Evolutionary conservation across 331 rosid species (phyloP).

Genomic region (Erythrophleum ivorense): DNA sequence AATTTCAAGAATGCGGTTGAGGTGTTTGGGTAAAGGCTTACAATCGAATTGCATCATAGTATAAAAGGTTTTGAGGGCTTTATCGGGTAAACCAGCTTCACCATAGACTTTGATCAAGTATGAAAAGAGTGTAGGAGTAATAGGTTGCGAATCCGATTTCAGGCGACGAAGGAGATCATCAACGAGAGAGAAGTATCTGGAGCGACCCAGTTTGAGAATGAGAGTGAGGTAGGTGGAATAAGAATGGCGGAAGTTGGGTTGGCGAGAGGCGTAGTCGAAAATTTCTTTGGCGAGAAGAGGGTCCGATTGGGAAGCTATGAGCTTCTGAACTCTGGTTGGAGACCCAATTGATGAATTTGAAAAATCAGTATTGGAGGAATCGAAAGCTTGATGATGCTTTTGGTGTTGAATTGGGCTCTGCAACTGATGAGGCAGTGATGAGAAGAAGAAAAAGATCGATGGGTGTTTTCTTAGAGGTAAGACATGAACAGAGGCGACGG

Average conservation of each 20-base stretch:
- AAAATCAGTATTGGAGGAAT: not conserved
- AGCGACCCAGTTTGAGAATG: slow-evolving; percentile 74
- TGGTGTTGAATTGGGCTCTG: slow-evolving; percentile 30
- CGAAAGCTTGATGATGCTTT: not conserved
- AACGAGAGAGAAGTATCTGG: slow-evolving; percentile 63
- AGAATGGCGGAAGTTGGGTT: slow-evolving; percentile 74
- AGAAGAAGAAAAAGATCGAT: slow-evolving; percentile 20
- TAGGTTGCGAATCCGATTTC: slow-evolving; percentile 48
- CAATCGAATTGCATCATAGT: slow-evolving; percentile 64
- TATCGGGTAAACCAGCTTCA: slow-evolving; percentile 69
- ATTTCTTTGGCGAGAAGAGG: slow-evolving; percentile 86
- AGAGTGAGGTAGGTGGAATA: slow-evolving; percentile 70
- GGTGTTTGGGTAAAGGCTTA: slow-evolving; percentile 70
- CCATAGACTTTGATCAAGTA: slow-evolving; percentile 69
- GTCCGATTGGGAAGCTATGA: slow-evolving; percentile 77
- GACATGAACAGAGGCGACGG: slow-evolving; percentile 1
- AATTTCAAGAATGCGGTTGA: slow-evolving; percentile 66
- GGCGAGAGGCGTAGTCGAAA: slow-evolving; percentile 66
- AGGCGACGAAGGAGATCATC: slow-evolving; percentile 65
- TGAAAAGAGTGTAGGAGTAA: slow-evolving; percentile 61
- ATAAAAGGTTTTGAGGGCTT: slow-evolving; percentile 68
- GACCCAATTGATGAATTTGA: slow-evolving; percentile 54
- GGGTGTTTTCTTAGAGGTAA: not conserved
- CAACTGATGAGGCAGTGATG: slow-evolving; percentile 38
- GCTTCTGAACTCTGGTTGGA: slow-evolving; percentile 73